Percentiles rank a stretch among this genome's conserved stretches.
Conservation (phyloP, 2,329 filamentous ascomycete species). For the Phoma herbarum region DNA sequence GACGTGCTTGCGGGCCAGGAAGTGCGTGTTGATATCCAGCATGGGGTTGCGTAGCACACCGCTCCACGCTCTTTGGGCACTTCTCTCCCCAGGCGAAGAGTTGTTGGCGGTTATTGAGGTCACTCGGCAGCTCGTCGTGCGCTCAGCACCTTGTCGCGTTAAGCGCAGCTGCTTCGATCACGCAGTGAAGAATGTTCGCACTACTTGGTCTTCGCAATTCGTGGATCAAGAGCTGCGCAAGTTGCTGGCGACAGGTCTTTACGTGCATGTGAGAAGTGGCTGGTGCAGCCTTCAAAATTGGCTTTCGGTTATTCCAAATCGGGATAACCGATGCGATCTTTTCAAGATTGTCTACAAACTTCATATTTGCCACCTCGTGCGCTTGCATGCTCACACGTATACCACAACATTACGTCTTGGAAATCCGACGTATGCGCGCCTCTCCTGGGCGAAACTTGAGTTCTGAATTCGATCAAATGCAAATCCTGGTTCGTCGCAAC, state of each 20-base stretch:
- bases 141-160: neutral
- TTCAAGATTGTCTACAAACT: too few species aligned
- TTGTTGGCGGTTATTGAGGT: neutral
- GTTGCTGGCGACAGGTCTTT: neutral
- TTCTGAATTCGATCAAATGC: neutral
- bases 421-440: neutral
- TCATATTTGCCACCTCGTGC: neutral
- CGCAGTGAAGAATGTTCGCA: neutral
- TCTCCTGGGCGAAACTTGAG: neutral
- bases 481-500: neutral
- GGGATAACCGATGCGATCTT: conserved; percentile 8
- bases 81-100: neutral
- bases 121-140: conserved; percentile 5
- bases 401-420: neutral
- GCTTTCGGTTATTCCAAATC: conserved; percentile 1
- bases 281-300: neutral
- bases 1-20: conserved; percentile 10
- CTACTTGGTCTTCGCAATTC: neutral
- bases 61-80: conserved; percentile 1
- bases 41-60: conserved; percentile 3
- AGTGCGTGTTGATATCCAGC: conserved; percentile 6
- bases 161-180: neutral
- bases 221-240: too few species aligned
- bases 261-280: neutral
- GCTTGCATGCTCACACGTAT: neutral